phyloP scores from a whole-genome alignment of 345 rosid genomes.

The Angophora floribunda region DNA sequence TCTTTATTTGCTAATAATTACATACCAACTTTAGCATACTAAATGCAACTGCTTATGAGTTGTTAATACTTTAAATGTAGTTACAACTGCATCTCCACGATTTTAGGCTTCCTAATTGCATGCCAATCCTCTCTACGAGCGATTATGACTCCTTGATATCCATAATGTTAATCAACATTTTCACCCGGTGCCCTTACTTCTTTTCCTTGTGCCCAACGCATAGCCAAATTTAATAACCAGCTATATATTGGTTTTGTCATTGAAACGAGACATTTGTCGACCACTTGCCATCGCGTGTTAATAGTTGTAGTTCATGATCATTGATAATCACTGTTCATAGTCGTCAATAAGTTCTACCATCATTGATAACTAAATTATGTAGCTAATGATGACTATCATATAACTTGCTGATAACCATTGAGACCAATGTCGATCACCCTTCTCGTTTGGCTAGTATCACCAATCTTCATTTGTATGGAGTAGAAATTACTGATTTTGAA shows the following conservation, averaged over 20 bases:
- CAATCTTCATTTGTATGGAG: not conserved
- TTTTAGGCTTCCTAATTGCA: not conserved
- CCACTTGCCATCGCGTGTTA: not conserved
- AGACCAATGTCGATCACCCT: not conserved
- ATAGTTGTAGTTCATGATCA: not conserved
- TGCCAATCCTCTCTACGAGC: not conserved
- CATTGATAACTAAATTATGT: not conserved
- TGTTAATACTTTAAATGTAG: not conserved
- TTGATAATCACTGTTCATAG: not conserved
- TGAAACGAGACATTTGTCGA: not conserved
- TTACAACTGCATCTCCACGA: not conserved
- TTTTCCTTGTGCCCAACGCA: not conserved
- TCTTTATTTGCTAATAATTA: not conserved
- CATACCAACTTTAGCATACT: not conserved
- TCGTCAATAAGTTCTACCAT: not conserved
- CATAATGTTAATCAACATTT: not conserved
- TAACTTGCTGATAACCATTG: not conserved
- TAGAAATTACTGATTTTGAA: not conserved
- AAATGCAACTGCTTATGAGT: not conserved
- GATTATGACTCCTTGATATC: not conserved
- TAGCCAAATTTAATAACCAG: not conserved
- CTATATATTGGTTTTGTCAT: not conserved
- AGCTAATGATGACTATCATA: not conserved
- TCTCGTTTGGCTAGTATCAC: not conserved
- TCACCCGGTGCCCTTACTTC: not conserved